Percentiles rank a stretch among this genome's conserved stretches.
These are phyloP conservation scores for Zygnema cylindricum DNA, from an alignment of 139 green algal species.

Conservation along the genomic window DNA sequence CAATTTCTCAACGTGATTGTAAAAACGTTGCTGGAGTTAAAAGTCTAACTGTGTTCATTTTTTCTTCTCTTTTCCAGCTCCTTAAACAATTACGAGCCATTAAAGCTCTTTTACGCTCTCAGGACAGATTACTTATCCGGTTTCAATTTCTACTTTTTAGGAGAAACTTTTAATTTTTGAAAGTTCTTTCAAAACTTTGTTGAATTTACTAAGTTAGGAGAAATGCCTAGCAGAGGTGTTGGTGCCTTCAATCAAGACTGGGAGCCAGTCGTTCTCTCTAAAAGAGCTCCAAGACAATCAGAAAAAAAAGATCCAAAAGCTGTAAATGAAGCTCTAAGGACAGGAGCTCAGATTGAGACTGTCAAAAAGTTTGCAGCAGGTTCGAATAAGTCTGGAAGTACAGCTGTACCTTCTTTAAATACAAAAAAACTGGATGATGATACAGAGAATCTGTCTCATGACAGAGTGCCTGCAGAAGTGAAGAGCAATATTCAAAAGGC, in stretches of 20 bases:
- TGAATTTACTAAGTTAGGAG: background rate
- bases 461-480: constrained; percentile 84
- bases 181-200: background rate
- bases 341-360: constrained; percentile 60
- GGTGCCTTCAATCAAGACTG: constrained; percentile 53
- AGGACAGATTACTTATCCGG: no score
- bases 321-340: constrained; percentile 57
- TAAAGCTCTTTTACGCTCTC: no score
- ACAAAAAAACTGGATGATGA: constrained; percentile 67
- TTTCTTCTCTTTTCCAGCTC: no score
- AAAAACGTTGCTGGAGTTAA: no score
- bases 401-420: constrained; percentile 28
- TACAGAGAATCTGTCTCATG: constrained; percentile 62
- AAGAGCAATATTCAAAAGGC: constrained; percentile 93
- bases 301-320: constrained; percentile 62
- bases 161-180: no score
- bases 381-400: constrained; percentile 51
- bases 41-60: no score
- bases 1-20: no score
- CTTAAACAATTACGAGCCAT: no score
- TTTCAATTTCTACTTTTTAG: no score
- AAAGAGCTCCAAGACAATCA: constrained; percentile 55
- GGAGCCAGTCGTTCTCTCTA: constrained; percentile 64
- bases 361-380: constrained; percentile 66
- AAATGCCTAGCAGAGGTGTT: background rate